Conservation (phyloP, 2,329 filamentous ascomycete genomes). For the Blastomyces gilchristii region DNA sequence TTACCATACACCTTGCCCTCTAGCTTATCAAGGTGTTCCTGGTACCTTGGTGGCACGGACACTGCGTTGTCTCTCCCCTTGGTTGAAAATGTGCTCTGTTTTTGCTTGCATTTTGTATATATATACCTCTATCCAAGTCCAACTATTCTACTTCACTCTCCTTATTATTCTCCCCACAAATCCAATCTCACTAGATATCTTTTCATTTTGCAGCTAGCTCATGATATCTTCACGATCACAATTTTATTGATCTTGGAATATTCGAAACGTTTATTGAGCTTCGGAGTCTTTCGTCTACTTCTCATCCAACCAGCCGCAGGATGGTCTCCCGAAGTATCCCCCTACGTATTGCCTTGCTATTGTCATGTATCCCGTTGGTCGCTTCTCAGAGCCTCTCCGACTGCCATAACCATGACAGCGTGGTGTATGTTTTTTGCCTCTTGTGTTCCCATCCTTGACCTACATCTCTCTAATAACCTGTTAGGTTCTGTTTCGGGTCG, state of each 20-base stretch:
- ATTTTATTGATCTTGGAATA: not conserved
- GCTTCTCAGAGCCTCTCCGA: slow-evolving; percentile 19
- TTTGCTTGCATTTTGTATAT: not conserved
- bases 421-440: slow-evolving; percentile 19
- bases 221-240: not conserved
- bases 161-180: not conserved
- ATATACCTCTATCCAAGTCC: not conserved
- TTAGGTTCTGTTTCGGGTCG: slow-evolving; percentile 22
- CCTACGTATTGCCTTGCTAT: not conserved
- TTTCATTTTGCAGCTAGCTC: not conserved
- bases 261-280: not conserved
- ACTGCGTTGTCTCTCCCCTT: not conserved
- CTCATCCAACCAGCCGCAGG: not conserved
- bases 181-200: not conserved
- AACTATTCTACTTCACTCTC: too few relatives aligned
- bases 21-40: not conserved
- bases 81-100: not conserved
- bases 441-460: not conserved
- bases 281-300: not conserved
- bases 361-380: not conserved
- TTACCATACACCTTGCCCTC: not conserved
- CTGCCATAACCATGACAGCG: slow-evolving; percentile 25
- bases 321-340: not conserved
- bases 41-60: not conserved
- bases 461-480: not conserved